phyloP scores from a whole-genome alignment of 805 yeast species.

The Barnettozyma sucrosica region DNA sequence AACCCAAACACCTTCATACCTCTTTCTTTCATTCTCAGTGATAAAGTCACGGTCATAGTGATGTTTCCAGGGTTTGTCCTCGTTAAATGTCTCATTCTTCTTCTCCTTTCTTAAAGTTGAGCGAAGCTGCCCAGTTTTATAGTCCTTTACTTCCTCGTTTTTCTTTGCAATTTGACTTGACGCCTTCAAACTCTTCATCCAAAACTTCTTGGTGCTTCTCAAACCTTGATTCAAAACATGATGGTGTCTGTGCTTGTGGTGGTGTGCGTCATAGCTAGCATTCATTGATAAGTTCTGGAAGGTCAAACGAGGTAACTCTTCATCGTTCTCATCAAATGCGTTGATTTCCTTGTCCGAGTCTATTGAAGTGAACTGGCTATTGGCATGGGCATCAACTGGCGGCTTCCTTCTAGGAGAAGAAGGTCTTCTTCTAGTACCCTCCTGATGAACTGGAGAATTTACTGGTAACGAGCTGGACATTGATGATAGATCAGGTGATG shows the following conservation, averaged over 20 bases:
- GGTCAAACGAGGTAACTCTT: constrained; percentile 19
- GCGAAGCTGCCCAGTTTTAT: constrained; percentile 19
- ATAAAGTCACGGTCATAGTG: constrained; percentile 53
- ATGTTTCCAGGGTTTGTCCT: constrained; percentile 91
- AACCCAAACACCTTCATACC: constrained; percentile 94
- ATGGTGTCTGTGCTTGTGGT: constrained; percentile 4
- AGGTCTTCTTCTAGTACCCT: constrained; percentile 10
- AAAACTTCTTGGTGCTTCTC: constrained; percentile 21
- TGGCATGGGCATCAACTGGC: constrained; percentile 15
- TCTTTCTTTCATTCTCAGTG: constrained; percentile 66
- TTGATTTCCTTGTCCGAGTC: constrained; percentile 2
- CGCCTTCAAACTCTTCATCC: constrained; percentile 20
- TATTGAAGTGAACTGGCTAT: not conserved
- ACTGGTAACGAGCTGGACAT: not conserved
- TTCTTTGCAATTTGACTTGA: constrained; percentile 4
- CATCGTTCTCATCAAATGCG: constrained; percentile 4
- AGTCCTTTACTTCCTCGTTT: not conserved
- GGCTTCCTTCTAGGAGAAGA: constrained; percentile 24
- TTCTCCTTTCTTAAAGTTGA: constrained; percentile 26
- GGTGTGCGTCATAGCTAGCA: constrained; percentile 1
- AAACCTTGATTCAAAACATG: constrained; percentile 11
- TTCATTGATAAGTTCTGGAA: constrained; percentile 4
- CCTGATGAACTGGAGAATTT: constrained; percentile 1
- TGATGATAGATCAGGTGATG: constrained; percentile 1
- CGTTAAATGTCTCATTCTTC: constrained; percentile 51